Percentiles rank a stretch among this genome's conserved stretches.
Evolutionary conservation across 495 filamentous ascomycete genomes (phyloP).

Genomic region (Penicillium coffeae): DNA sequence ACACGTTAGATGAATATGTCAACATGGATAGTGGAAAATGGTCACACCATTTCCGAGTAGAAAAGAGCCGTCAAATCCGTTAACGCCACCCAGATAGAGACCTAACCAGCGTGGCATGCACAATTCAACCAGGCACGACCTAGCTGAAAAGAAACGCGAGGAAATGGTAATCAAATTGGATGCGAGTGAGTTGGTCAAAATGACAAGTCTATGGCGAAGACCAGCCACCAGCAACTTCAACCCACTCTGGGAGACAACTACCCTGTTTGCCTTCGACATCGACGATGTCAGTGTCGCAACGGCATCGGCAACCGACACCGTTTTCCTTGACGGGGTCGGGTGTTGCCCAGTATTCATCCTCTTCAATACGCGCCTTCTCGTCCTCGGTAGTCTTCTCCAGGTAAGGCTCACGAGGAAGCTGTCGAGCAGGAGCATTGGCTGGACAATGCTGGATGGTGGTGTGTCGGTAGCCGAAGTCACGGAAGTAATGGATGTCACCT

Average conservation of each 20-base stretch:
- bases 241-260: constrained; percentile 94
- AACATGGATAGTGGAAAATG: constrained; percentile 40
- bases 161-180: constrained; percentile 23
- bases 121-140: constrained; percentile 34
- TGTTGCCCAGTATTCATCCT: constrained; percentile 95
- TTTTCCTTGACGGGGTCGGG: constrained; percentile 88
- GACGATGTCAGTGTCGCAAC: constrained; percentile 96
- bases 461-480: constrained; percentile 96
- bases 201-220: constrained; percentile 53
- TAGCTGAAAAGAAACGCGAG: constrained; percentile 32
- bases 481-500: constrained; percentile 95
- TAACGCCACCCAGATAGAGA: constrained; percentile 42
- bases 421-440: constrained; percentile 87
- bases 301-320: constrained; percentile 93
- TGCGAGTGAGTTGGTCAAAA: constrained; percentile 32
- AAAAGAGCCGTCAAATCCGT: constrained; percentile 43
- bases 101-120: constrained; percentile 37
- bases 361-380: constrained; percentile 82
- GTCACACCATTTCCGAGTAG: constrained; percentile 35
- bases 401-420: constrained; percentile 75
- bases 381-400: constrained; percentile 82
- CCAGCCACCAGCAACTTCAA: constrained; percentile 96
- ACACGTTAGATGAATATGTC: constrained; percentile 43
- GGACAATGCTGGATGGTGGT: constrained; percentile 99
- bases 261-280: constrained; percentile 97